Percentiles rank a stretch among this genome's conserved stretches.
Evolutionary conservation across 1,284 basidiomycete genomes (phyloP).

Genomic region (Ganoderma sinense): DNA sequence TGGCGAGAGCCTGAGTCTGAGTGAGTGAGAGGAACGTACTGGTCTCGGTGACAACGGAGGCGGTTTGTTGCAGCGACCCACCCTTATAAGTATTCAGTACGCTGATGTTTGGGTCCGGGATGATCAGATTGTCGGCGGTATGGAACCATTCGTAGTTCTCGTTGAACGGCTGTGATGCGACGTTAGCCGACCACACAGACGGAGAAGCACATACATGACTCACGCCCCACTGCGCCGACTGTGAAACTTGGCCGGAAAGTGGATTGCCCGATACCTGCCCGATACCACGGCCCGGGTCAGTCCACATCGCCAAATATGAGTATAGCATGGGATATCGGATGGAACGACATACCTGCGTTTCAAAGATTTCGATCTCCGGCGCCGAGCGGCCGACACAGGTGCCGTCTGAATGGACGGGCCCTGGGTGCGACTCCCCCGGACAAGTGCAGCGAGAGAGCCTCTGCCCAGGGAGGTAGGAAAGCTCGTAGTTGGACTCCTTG

Average conservation of each 20-base stretch:
- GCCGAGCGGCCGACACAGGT: slow-evolving; percentile 79
- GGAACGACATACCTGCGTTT: slow-evolving; percentile 45
- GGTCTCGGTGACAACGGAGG: slow-evolving; percentile 39
- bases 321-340: too few relatives aligned
- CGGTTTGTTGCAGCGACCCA: slow-evolving; percentile 61
- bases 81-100: slow-evolving; percentile 60
- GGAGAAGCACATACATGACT: slow-evolving; percentile 16
- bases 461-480: slow-evolving; percentile 82
- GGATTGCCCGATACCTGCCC: slow-evolving; percentile 38
- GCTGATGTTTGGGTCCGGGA: slow-evolving; percentile 52
- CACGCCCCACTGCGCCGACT: slow-evolving; percentile 55
- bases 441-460: slow-evolving; percentile 86
- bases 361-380: slow-evolving; percentile 89
- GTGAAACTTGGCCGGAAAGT: slow-evolving; percentile 50
- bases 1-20: slow-evolving; percentile 39
- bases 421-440: slow-evolving; percentile 81
- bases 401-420: slow-evolving; percentile 66
- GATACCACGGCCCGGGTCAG: slow-evolving; percentile 8
- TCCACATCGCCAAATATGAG: not conserved
- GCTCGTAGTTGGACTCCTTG: slow-evolving; percentile 38
- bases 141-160: slow-evolving; percentile 50
- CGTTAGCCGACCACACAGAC: not conserved
- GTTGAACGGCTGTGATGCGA: slow-evolving; percentile 58
- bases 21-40: slow-evolving; percentile 29
- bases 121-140: slow-evolving; percentile 50